Percentiles rank a stretch among this genome's conserved stretches.
phyloP scores from a whole-genome alignment of 768 basidiomycete genomes.

The Lyophyllum shimeji region DNA sequence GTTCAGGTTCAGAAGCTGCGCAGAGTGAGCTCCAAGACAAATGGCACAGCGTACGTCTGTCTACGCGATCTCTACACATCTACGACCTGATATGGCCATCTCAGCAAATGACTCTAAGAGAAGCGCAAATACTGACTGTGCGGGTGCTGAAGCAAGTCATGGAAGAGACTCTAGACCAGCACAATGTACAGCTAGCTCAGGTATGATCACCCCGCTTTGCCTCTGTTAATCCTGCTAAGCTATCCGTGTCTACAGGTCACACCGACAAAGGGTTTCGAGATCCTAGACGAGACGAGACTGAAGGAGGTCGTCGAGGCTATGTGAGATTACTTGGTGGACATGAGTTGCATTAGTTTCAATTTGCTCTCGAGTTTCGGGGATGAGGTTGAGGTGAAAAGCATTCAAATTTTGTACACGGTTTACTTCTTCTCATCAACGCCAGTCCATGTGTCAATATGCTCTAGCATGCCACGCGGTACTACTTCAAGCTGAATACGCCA shows the following conservation, averaged over 20 bases:
- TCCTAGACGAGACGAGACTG: slow-evolving; percentile 76
- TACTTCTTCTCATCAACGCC: slow-evolving; percentile 15
- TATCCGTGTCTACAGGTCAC: slow-evolving; percentile 63
- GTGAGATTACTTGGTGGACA: slow-evolving; percentile 38
- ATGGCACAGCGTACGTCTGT: slow-evolving; percentile 80
- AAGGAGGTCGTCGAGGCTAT: slow-evolving; percentile 85
- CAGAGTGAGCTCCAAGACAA: slow-evolving; percentile 97
- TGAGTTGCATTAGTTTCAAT: slow-evolving; percentile 8
- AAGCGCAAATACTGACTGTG: slow-evolving; percentile 85
- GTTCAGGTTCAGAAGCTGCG: slow-evolving; percentile 96
- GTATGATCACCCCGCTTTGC: slow-evolving; percentile 39
- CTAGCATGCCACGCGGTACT: slow-evolving; percentile 3
- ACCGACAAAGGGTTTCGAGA: slow-evolving; percentile 78
- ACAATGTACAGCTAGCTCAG: slow-evolving; percentile 97
- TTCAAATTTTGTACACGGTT: slow-evolving; percentile 13
- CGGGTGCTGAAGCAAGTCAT: slow-evolving; percentile 97
- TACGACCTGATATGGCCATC: not conserved
- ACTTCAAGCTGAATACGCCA: slow-evolving; percentile 30
- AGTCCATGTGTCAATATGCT: slow-evolving; percentile 1
- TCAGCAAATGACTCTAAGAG: slow-evolving; percentile 87
- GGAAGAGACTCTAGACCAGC: slow-evolving; percentile 99
- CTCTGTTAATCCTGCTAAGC: not conserved
- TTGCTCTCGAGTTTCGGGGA: not conserved
- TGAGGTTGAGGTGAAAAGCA: not conserved
- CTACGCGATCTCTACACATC: not conserved